Evolutionary conservation across 2,329 filamentous ascomycete species (phyloP), one percentile per base, ranked within the genome.

Genomic region (Fusarium nodosum): DNA sequence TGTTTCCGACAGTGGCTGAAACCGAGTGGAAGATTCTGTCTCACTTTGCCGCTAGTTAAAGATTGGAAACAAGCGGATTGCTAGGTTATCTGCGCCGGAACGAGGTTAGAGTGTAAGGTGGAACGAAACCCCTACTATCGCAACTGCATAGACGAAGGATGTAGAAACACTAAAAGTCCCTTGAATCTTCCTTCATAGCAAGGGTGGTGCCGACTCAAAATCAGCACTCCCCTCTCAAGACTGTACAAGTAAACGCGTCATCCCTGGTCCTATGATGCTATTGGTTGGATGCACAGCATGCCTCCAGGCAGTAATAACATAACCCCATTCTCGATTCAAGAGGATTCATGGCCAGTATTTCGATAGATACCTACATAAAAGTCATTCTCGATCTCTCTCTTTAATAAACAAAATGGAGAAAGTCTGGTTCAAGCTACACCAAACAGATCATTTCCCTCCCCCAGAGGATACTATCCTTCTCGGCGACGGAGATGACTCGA

Each of bases 381-480:
- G 8, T 1, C 8, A 18, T n/a, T 38, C 18, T 4, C 11, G 4
- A 0, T 2, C 20, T 20, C 12, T 20, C 18, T 7, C n/a, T 8
- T 11, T 11, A 38, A 12, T n/a, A 6, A 12, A 20, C 4, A 20
- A 12, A 12, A 38, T 38, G 36, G 36, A 38, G 2, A 38, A 38
- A 13, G 36, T 38, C 1, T 38, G n/a, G 36, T 38, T 38, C n/a
- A 38, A 38, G 18, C n/a, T 38, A 4, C 36, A 11, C 20, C 36
- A 38, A 38, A 38, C 36, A 0, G 36, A 38, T 12, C 36, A 38
- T 20, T 38, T 12, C n/a, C 36, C 36, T 38, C 36, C 36, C 0
- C 10, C n/a, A 20, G 36, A 38, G 5, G 36, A 38, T 20, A 38
- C 36, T 38, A 38, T 38, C 10, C 36, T 38, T 13, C 36, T 20